These are phyloP conservation scores for Allium sativum DNA, from an alignment of 106 monocot species.

Conservation along the genomic window DNA sequence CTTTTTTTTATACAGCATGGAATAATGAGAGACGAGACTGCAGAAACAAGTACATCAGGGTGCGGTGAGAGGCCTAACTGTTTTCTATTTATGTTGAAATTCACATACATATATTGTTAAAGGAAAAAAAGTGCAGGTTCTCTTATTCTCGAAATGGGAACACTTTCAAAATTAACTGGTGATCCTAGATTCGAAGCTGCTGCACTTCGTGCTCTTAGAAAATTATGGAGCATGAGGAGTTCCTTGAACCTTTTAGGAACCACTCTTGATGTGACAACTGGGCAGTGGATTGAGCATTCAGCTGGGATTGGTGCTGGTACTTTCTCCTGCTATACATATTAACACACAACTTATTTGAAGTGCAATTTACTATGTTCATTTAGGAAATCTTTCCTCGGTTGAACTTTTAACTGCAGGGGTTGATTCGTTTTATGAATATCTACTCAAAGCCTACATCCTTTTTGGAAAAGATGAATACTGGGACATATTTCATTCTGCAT, in stretches of 20 bases:
- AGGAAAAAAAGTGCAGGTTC: slow-evolving; percentile 39
- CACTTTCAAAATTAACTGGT: slow-evolving; percentile 70
- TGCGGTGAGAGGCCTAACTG: slow-evolving; percentile 43
- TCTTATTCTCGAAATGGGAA: slow-evolving; percentile 98
- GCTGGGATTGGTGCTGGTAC: slow-evolving; percentile 93
- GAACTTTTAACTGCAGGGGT: slow-evolving; percentile 40
- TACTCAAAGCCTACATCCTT: slow-evolving; percentile 84
- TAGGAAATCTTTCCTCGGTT: too few relatives aligned
- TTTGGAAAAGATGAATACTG: slow-evolving; percentile 87
- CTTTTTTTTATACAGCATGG: slow-evolving; percentile 45
- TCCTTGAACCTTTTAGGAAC: slow-evolving; percentile 86
- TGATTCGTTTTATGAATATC: slow-evolving; percentile 97
- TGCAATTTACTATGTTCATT: not conserved
- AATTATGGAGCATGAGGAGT: slow-evolving; percentile 96
- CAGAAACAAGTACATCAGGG: slow-evolving; percentile 98
- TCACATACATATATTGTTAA: too few relatives aligned
- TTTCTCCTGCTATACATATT: slow-evolving; percentile 9
- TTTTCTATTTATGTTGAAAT: not conserved
- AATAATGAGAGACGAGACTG: slow-evolving; percentile 79
- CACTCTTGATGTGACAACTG: slow-evolving; percentile 74
- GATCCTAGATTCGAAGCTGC: slow-evolving; percentile 68
- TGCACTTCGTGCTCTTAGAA: slow-evolving; percentile 73
- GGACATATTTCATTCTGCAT: slow-evolving; percentile 87
- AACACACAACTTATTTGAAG: not conserved
- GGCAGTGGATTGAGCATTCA: slow-evolving; percentile 86